Base-by-base conservation (phyloP, 192 early-diverging fungal species). In the Gamsiella multidivaricata region DNA sequence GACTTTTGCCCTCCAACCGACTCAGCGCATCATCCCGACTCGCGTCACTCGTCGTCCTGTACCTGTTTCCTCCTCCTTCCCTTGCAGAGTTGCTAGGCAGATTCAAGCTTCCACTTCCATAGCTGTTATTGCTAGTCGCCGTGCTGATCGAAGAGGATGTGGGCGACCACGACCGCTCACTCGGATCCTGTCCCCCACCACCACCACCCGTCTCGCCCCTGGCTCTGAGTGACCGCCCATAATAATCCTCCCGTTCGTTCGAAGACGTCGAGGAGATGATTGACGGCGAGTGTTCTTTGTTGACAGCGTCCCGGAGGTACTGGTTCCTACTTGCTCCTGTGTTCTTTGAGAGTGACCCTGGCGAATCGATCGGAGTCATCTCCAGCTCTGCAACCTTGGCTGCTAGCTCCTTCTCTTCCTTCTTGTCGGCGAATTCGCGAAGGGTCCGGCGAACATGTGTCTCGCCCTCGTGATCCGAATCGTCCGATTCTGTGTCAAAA, bases 401-500 rank as follows among this genome's bases (percentile, higher is more conserved):
- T 6, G 65, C 73, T 34, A 78, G 42, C 60, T 78, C 73, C 37
- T 11, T 25, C 15, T 65, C 78, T 2, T 79, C 74, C 33, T 87
- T 88, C 34, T 88, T 81, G 29, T 86, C 84, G 42, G 75, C 70
- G 61, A 84, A 65, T 26, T 88, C 87, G 17, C 87, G 74, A 22
- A 89, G 57, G 45, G 84, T 63, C 29, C 85, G 74, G 7, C 81
- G 71, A 22, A 89, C 83, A 71, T 88, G 85, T 5, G 84, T 62
- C 59, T 89, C 87, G 20, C 84, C 86, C 57, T 89, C 84, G 60
- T 76, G 68, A 47, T 83, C 87, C 18, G 81, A 82, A 53, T 85
- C 83, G 36, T 89, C 87, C 15, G 87, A 89, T 52, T 89, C 87
- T 89, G 61, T 53, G 49, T 29, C 33, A 73, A 14, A 6, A 57